Evolutionary conservation across 495 filamentous ascomycete genomes (phyloP).

Genomic region (Neurospora sp.): DNA sequence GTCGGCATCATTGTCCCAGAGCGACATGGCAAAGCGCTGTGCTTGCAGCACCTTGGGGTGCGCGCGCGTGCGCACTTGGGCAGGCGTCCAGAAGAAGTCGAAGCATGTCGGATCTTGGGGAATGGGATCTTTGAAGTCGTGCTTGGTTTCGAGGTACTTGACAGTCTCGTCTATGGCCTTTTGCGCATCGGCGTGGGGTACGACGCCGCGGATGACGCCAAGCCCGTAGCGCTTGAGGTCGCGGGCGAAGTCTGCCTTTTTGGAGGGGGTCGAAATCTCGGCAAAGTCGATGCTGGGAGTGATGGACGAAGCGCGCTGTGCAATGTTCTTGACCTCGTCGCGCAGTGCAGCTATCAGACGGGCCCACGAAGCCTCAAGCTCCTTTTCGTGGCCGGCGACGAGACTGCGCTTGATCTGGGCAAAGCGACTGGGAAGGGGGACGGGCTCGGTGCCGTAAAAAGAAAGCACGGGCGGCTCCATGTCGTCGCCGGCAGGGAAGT

Average conservation of each 20-base stretch:
- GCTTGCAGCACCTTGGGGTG: slow-evolving; percentile 64
- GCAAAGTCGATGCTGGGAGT: slow-evolving; percentile 58
- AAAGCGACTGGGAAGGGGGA: slow-evolving; percentile 72
- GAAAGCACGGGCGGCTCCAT: slow-evolving; percentile 69
- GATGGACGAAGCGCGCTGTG: slow-evolving; percentile 31
- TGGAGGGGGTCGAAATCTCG: slow-evolving; percentile 42
- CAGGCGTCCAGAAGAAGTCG: slow-evolving; percentile 86
- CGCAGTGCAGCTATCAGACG: slow-evolving; percentile 52
- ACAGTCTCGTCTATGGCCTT: slow-evolving; percentile 46
- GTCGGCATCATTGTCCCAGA: slow-evolving; percentile 70
- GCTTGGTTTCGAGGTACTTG: slow-evolving; percentile 53
- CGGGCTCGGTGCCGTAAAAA: slow-evolving; percentile 61
- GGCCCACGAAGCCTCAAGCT: slow-evolving; percentile 59
- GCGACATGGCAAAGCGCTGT: slow-evolving; percentile 68
- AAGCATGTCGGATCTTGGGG: slow-evolving; percentile 64
- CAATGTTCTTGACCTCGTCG: slow-evolving; percentile 48
- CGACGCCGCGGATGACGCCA: slow-evolving; percentile 56
- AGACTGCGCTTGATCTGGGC: slow-evolving; percentile 59
- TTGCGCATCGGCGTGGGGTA: slow-evolving; percentile 48
- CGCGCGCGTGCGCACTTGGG: slow-evolving; percentile 67
- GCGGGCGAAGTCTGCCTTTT: slow-evolving; percentile 36
- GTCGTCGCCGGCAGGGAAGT: slow-evolving; percentile 9
- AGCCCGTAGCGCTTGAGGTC: slow-evolving; percentile 56
- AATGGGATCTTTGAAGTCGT: slow-evolving; percentile 41
- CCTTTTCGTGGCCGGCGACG: slow-evolving; percentile 55